Evolutionary conservation across 1,139 yeast genomes (phyloP).

Genomic region (Yamadazyma jaroonii): DNA sequence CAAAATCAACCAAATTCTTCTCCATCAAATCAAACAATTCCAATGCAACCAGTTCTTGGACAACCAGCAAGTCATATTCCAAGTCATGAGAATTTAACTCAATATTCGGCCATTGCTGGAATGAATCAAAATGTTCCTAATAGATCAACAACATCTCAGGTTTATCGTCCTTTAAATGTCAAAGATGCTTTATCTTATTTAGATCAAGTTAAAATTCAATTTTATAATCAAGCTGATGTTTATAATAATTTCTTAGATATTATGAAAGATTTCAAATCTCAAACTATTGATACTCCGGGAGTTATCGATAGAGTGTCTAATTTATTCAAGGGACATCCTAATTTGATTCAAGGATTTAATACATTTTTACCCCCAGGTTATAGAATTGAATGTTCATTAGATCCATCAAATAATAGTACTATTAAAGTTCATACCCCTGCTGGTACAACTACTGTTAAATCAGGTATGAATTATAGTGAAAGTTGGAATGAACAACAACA

Average conservation of each 20-base stretch:
- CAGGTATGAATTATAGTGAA: conserved; percentile 41
- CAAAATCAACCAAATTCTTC: conserved; percentile 5
- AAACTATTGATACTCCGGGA: conserved; percentile 96
- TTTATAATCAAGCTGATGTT: conserved; percentile 89
- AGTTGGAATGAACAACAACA: conserved; percentile 15
- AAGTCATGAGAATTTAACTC: conserved; percentile 14
- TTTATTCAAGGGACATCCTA: conserved; percentile 88
- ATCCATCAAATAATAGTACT: conserved; percentile 89
- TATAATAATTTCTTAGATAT: conserved; percentile 94
- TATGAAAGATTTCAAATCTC: conserved; percentile 97
- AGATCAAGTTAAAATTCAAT: conserved; percentile 93
- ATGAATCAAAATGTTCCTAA: conserved; percentile 40
- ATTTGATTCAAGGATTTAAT: conserved; percentile 92
- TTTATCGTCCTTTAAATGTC: conserved; percentile 86
- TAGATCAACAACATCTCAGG: conserved; percentile 44
- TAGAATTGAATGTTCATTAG: conserved; percentile 85
- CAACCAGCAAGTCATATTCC: conserved; percentile 15
- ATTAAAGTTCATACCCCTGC: conserved; percentile 94
- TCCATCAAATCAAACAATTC: conserved; percentile 5
- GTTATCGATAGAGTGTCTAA: conserved; percentile 94
- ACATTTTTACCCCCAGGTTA: conserved; percentile 97
- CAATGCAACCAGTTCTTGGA: background rate
- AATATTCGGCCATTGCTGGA: conserved; percentile 24
- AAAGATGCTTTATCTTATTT: conserved; percentile 93
- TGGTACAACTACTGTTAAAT: conserved; percentile 76